A percentile compares a stretch with the other conserved stretches of the same genome.
phyloP scores from a whole-genome alignment of 2,329 filamentous ascomycete species.

The Colletotrichum sp. region DNA sequence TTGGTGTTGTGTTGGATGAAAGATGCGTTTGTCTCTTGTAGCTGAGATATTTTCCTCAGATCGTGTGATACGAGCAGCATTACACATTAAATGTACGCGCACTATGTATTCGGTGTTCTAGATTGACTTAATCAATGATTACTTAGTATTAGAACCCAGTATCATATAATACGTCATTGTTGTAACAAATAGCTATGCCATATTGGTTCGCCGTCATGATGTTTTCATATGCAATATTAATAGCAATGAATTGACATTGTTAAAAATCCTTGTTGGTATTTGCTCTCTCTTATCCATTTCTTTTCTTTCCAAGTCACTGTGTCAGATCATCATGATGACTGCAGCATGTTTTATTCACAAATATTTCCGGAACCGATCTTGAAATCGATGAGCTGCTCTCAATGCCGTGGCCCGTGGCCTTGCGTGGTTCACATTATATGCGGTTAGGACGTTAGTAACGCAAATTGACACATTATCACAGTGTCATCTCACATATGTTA shows the following conservation, averaged over 20 bases:
- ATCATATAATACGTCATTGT: fast-evolving
- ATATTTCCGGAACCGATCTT: not conserved
- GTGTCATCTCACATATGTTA: too few species aligned
- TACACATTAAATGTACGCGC: not conserved
- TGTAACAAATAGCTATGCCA: fast-evolving
- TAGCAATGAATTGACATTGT: not conserved
- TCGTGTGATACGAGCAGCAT: not conserved
- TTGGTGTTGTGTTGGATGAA: not conserved
- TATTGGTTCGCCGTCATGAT: fast-evolving
- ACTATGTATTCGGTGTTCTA: not conserved
- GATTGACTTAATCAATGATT: not conserved
- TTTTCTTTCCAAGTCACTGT: not conserved
- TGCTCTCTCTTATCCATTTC: fast-evolving
- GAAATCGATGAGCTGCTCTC: not conserved
- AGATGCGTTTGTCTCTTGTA: not conserved
- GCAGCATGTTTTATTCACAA: not conserved
- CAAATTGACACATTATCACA: too few species aligned
- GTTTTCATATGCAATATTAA: fast-evolving
- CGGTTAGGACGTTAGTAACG: not conserved
- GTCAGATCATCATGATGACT: not conserved
- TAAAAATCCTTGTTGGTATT: not conserved
- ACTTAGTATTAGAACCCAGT: fast-evolving
- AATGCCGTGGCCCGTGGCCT: not conserved
- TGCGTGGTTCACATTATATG: not conserved
- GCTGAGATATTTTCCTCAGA: not conserved